A percentile compares a stretch with the other conserved stretches of the same genome.
Evolutionary conservation across 108 stramenopile species (phyloP).

Genomic region (Aurantiochytrium sp.): DNA sequence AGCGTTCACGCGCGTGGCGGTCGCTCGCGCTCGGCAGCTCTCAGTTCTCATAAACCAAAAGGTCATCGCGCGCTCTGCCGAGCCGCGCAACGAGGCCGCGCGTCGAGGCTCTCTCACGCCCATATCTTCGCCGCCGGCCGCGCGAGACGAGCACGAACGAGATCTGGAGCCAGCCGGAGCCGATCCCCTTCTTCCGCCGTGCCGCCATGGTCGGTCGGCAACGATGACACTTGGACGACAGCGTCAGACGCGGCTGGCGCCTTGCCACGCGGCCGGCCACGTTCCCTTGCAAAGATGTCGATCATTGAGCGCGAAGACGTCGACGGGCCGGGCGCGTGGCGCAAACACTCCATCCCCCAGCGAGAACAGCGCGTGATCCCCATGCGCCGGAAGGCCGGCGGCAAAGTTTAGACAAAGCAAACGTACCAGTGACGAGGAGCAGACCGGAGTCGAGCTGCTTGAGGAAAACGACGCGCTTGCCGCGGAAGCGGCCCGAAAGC

Average conservation of each 20-base stretch:
- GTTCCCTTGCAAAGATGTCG: neutral
- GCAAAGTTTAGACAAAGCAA: too few relatives aligned
- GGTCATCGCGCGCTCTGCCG: neutral
- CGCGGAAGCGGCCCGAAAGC: constrained; percentile 96
- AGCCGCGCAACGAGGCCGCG: neutral
- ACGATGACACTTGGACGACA: neutral
- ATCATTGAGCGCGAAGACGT: neutral
- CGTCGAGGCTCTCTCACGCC: too few relatives aligned
- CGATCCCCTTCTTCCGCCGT: too few relatives aligned
- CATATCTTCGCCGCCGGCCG: too few relatives aligned
- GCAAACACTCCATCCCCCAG: too few relatives aligned
- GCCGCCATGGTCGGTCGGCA: too few relatives aligned
- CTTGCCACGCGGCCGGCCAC: neutral
- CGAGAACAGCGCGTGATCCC: too few relatives aligned
- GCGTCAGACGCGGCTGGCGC: neutral
- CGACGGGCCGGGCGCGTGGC: too few relatives aligned
- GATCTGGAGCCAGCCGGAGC: too few relatives aligned
- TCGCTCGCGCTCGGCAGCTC: neutral
- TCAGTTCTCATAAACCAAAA: constrained; percentile 47
- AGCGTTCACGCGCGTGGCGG: neutral
- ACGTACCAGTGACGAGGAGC: constrained; percentile 80
- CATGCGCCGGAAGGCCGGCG: too few relatives aligned
- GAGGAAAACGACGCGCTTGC: constrained; percentile 96
- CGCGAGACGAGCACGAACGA: too few relatives aligned
- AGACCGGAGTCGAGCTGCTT: constrained; percentile 92